These are phyloP conservation scores for Gyrodon lividus DNA, from an alignment of 768 basidiomycete species.

Conservation along the genomic window DNA sequence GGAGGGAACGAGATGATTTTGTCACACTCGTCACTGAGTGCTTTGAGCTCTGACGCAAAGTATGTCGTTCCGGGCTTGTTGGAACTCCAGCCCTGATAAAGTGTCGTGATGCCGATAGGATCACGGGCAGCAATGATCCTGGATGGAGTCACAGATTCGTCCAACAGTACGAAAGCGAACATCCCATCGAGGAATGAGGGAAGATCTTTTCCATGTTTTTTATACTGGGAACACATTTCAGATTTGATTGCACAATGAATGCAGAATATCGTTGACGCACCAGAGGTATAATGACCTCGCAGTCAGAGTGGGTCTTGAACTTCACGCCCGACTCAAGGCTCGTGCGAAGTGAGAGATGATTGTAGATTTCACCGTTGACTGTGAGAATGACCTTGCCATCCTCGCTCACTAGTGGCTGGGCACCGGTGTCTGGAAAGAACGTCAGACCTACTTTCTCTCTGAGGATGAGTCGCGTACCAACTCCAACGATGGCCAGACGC, in stretches of 20 bases:
- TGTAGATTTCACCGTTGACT: conserved; percentile 99
- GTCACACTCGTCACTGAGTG: conserved; percentile 89
- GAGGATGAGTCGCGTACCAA: conserved; percentile 57
- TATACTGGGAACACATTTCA: conserved; percentile 55
- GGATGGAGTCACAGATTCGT: conserved; percentile 86
- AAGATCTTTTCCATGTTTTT: conserved; percentile 72
- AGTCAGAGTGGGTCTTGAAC: conserved; percentile 98
- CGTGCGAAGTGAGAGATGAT: conserved; percentile 81
- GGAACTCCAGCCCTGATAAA: conserved; percentile 95
- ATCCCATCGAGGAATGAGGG: conserved; percentile 90
- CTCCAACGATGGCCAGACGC: conserved; percentile 95
- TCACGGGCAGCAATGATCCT: conserved; percentile 95
- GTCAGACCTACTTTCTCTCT: not conserved
- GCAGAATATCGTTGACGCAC: conserved; percentile 39
- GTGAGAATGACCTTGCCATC: conserved; percentile 82
- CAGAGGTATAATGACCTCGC: conserved; percentile 93
- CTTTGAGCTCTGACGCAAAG: conserved; percentile 96
- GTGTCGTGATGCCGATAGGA: conserved; percentile 96
- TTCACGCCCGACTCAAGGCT: conserved; percentile 60
- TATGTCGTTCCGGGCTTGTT: conserved; percentile 77
- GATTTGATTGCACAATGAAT: not conserved
- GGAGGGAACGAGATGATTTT: conserved; percentile 95
- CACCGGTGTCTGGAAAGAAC: conserved; percentile 75
- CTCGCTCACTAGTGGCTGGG: conserved; percentile 87
- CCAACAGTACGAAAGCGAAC: conserved; percentile 97